These are phyloP conservation scores for Candida labiduridarum DNA, from an alignment of 1,139 yeast species.

Conservation along the genomic window DNA sequence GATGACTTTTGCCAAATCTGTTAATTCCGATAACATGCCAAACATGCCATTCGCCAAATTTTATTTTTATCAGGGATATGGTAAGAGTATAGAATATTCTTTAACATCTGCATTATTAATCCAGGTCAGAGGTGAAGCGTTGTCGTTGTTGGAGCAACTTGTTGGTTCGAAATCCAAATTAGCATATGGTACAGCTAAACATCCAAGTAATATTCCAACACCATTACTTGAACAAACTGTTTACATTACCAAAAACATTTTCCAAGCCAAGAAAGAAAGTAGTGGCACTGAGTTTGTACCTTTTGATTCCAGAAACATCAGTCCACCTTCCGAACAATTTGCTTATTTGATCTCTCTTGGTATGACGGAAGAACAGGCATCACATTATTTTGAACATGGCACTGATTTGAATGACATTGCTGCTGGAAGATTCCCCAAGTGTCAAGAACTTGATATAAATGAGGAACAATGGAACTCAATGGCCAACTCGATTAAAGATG, in stretches of 20 bases:
- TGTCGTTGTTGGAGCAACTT: conserved; percentile 34
- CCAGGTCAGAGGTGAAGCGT: conserved; percentile 42
- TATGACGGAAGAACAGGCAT: conserved; percentile 40
- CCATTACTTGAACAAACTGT: conserved; percentile 40
- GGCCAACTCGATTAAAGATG: conserved; percentile 16
- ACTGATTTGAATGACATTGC: conserved; percentile 22
- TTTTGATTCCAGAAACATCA: conserved; percentile 48
- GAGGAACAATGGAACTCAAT: conserved; percentile 26
- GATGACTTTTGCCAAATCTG: conserved; percentile 42
- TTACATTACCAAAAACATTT: conserved; percentile 35
- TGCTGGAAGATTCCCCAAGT: conserved; percentile 26
- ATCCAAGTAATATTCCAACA: conserved; percentile 25
- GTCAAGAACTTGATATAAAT: conserved; percentile 25
- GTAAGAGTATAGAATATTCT: conserved; percentile 21
- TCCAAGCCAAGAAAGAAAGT: conserved; percentile 25
- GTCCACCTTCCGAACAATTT: conserved; percentile 54
- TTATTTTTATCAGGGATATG: conserved; percentile 29
- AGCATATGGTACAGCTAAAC: conserved; percentile 10
- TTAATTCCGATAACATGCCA: conserved; percentile 27
- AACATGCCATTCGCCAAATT: conserved; percentile 26
- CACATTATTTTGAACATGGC: conserved; percentile 36
- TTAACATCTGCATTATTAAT: conserved; percentile 36
- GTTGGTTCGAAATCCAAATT: conserved; percentile 24
- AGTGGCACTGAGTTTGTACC: conserved; percentile 42
- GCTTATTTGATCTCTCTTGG: conserved; percentile 52